A percentile compares a stretch with the other conserved stretches of the same genome.
Evolutionary conservation across 148 eudicot genomes (phyloP).

Genomic region (Polygonum maritimum): DNA sequence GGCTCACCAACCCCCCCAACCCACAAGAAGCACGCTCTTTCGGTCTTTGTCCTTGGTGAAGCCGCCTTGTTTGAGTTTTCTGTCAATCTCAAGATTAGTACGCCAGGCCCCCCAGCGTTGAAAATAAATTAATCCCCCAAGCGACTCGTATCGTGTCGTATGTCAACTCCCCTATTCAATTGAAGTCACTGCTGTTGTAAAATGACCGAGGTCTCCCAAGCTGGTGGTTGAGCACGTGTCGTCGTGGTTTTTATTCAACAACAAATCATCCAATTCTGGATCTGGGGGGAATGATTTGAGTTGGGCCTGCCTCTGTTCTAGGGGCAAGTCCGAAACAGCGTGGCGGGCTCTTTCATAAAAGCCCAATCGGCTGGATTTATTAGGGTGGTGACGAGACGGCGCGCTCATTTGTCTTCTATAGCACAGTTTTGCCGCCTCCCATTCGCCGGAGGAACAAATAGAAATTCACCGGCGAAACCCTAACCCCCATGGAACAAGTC

Average conservation of each 20-base stretch:
- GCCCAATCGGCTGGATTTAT: not conserved
- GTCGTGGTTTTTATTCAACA: not conserved
- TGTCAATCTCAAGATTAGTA: too few species aligned
- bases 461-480: not conserved
- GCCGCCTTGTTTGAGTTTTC: not conserved
- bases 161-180: too few species aligned
- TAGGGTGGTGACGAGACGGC: not conserved
- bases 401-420: not conserved
- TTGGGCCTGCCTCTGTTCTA: too few species aligned
- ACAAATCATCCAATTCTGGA: not conserved
- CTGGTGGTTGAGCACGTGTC: not conserved
- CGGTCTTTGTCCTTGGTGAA: not conserved
- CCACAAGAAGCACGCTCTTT: not conserved
- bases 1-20: slow-evolving; percentile 4
- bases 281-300: too few species aligned
- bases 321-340: not conserved
- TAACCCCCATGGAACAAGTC: not conserved
- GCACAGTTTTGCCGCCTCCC: not conserved
- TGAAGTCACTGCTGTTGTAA: too few species aligned
- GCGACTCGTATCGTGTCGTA: too few species aligned
- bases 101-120: too few species aligned
- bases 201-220: too few species aligned
- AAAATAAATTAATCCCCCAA: too few species aligned
- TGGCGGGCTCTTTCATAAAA: not conserved
- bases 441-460: not conserved